Percentiles rank a stretch among this genome's conserved stretches.
phyloP scores from a whole-genome alignment of 2,329 filamentous ascomycete genomes.

The Botrytis cinerea region DNA sequence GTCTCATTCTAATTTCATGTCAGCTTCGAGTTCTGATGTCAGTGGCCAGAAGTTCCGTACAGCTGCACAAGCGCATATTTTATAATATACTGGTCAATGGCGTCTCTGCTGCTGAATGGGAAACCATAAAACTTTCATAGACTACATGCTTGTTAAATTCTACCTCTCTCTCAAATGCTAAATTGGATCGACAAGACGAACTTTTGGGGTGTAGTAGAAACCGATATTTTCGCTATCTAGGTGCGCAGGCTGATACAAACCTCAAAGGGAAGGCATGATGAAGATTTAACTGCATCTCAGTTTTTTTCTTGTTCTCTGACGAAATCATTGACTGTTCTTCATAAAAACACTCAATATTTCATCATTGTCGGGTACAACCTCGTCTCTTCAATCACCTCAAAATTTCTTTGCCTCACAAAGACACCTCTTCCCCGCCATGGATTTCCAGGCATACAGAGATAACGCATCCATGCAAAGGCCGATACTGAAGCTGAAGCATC shows the following conservation, averaged over 20 bases:
- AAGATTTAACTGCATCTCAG: no score
- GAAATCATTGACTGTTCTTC: not conserved
- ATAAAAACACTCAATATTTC: not conserved
- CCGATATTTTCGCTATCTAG: not conserved
- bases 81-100: not conserved
- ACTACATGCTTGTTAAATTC: no score
- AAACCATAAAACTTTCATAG: not conserved
- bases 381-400: not conserved
- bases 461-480: no score
- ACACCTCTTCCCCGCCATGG: not conserved
- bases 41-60: not conserved
- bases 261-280: not conserved
- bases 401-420: not conserved
- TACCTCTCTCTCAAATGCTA: not conserved
- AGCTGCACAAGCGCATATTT: not conserved
- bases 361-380: not conserved
- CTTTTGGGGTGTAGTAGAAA: not conserved
- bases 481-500: not conserved
- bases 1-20: not conserved
- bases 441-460: not conserved
- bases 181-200: no score
- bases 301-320: not conserved
- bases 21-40: no score
- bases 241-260: not conserved
- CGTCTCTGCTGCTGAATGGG: not conserved